Base-by-base conservation (phyloP, 768 basidiomycete species). In the Hygrocybe coccinea region DNA sequence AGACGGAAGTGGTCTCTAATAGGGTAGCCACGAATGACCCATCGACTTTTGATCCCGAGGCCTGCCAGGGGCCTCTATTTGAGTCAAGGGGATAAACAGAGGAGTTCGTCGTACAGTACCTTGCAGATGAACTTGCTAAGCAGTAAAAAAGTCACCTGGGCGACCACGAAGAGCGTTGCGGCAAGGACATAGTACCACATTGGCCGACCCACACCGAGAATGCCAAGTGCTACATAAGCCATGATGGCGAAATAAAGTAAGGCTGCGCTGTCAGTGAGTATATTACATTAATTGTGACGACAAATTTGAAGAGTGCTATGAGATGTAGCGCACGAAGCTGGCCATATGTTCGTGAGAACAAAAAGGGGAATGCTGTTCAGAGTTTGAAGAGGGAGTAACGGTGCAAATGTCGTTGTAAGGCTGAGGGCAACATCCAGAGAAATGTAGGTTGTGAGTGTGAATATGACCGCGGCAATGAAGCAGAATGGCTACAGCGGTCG, bases 1-100 rank as follows among this genome's bases (percentile, higher is more conserved):
- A 79, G 1, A 95, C 82, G 0, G 87, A 71, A 1, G 79, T 83
- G 0, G 90, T 90, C 65, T 95, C 91, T 45, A 95, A 74, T 3
- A 94, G 50, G 0, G 95, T 95, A 1, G 90, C 87, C 24, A 97
- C 68, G 68, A 97, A 95, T 2, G 87, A 84, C 4, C 90, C 91
- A 70, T 97, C 95, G 17, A 97, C 73, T 67, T 84, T 88, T 25
- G 71, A 68, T 55, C 79, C 75, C 14, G 91, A 76, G 21, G 80
- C 83, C 82, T 87, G 53, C 24, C 19, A 21, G 39, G 39, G 43
- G 15, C 10, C 5, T 15, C 22, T n/a, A 36, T 10, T 10, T 48
- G 12, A 19, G 14, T 21, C 34, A 22, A 9, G n/a, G n/a, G n/a
- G n/a, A n/a, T n/a, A 6, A 22, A 15, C 11, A 38, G 11, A 41